Base-by-base conservation (phyloP, 345 rosid genomes). In the Arabidopsis arenosa region DNA sequence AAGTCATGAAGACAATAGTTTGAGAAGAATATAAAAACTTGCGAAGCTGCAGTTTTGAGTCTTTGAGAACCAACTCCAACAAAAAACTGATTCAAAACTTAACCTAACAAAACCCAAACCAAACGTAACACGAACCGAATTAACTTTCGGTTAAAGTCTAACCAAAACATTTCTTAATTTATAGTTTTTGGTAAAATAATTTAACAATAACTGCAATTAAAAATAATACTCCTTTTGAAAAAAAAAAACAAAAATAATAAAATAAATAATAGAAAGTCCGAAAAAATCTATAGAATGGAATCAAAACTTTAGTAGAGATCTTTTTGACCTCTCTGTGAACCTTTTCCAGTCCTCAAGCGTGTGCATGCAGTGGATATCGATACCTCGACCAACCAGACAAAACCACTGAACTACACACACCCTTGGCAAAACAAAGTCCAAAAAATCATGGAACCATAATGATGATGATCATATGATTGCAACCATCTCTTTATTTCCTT, bases 401-500 rank as follows among this genome's bases (percentile, higher is more conserved):
- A 66, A 66, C 56, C 41, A 30, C 21, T 41, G 36, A 47, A 48
- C 57, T 8, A 21, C 14, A 5, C 15, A 53, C 11, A 37, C 4
- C 12, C 43, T 30, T 9, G 37, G 43, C 5, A 2, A 13, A 14
- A 26, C n/a, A 35, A 17, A 69, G 55, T 70, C 67, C 32, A 23
- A 60, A 48, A 35, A 7, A 14, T 48, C 36, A 71, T 59, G 41
- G 61, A 63, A 39, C 55, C 44, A 43, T 53, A 32, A 39, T 52
- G 47, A 41, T 21, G 47, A 64, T 54, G 47, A 9, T 47, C 60
- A 56, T 43, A 56, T 74, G 14, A 13, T 60, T 21, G 55, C 55
- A 60, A 32, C 18, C 56, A 61, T 76, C 40, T 76, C 17, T 68
- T 41, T 63, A 69, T 43, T 61, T 60, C 30, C 45, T 60, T 60